Evolutionary conservation across 495 filamentous ascomycete species (phyloP).

Genomic region (Penicillium coffeae): DNA sequence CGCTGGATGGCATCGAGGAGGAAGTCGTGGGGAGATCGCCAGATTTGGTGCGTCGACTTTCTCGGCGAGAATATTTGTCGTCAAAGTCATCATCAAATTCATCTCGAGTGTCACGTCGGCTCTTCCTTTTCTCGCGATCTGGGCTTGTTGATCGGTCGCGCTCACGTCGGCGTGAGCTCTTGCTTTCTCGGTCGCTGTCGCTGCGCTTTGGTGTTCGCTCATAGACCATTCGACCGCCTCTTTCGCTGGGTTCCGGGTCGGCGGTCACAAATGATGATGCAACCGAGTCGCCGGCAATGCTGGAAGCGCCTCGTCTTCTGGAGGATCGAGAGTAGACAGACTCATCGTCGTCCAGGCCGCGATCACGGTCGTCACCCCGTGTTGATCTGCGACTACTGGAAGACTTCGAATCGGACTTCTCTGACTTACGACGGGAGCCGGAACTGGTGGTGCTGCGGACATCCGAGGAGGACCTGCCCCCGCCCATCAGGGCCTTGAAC

Average conservation of each 20-base stretch:
- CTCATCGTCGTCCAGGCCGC: conserved; percentile 38
- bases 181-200: conserved; percentile 34
- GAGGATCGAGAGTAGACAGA: conserved; percentile 33
- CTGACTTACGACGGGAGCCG: conserved; percentile 34
- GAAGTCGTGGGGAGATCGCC: conserved; percentile 29
- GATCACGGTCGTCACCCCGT: conserved; percentile 55
- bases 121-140: conserved; percentile 31
- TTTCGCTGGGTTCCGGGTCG: conserved; percentile 31
- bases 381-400: conserved; percentile 47
- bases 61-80: conserved; percentile 27
- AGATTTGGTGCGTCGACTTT: conserved; percentile 31
- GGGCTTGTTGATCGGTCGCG: conserved; percentile 30
- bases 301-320: conserved; percentile 33
- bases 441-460: conserved; percentile 30
- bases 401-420: conserved; percentile 34
- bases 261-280: conserved; percentile 55
- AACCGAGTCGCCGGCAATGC: conserved; percentile 43
- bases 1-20: conserved; percentile 20
- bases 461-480: conserved; percentile 39
- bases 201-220: conserved; percentile 32
- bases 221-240: conserved; percentile 25
- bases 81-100: conserved; percentile 21
- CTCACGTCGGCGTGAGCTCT: conserved; percentile 28
- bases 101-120: conserved; percentile 22
- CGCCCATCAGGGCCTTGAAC: conserved; percentile 46